phyloP scores from a whole-genome alignment of 1,139 yeast species.

The Diutina scorzettiae region DNA sequence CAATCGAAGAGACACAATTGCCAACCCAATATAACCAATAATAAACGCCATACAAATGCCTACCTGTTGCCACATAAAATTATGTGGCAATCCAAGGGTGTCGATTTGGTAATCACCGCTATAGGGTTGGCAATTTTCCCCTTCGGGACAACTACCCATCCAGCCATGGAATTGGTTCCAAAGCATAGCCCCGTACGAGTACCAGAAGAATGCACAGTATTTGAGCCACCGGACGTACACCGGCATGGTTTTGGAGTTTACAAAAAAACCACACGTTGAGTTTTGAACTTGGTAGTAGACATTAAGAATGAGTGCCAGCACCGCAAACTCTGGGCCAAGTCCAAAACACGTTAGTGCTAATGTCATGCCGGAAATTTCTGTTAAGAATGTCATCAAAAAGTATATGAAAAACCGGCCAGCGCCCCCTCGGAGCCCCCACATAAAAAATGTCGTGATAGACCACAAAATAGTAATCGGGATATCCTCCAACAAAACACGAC shows the following conservation, averaged over 20 bases:
- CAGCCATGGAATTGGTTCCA: slow-evolving; percentile 57
- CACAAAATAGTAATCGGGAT: slow-evolving; percentile 48
- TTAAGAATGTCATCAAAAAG: slow-evolving; percentile 46
- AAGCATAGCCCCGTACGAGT: slow-evolving; percentile 56
- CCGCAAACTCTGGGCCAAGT: slow-evolving; percentile 49
- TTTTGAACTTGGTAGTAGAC: slow-evolving; percentile 60
- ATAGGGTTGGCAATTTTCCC: slow-evolving; percentile 23
- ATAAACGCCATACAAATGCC: not conserved
- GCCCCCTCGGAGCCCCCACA: slow-evolving; percentile 47
- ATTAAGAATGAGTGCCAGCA: slow-evolving; percentile 53
- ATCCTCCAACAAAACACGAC: slow-evolving; percentile 61
- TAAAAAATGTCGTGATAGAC: slow-evolving; percentile 55
- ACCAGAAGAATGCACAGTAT: slow-evolving; percentile 67
- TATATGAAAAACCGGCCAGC: slow-evolving; percentile 41
- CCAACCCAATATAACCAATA: not conserved
- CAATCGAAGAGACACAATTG: not conserved
- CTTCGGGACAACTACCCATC: slow-evolving; percentile 42
- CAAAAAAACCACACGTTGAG: slow-evolving; percentile 74
- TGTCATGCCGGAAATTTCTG: slow-evolving; percentile 44
- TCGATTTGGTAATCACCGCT: slow-evolving; percentile 46
- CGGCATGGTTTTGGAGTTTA: slow-evolving; percentile 63
- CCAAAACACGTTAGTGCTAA: slow-evolving; percentile 48
- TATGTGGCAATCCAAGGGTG: slow-evolving; percentile 47
- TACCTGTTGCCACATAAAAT: slow-evolving; percentile 15
- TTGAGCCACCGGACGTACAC: slow-evolving; percentile 81